Evolutionary conservation across 108 stramenopile genomes (phyloP), one percentile per base, ranked within the genome.

Genomic region (Conticribra guillardii): DNA sequence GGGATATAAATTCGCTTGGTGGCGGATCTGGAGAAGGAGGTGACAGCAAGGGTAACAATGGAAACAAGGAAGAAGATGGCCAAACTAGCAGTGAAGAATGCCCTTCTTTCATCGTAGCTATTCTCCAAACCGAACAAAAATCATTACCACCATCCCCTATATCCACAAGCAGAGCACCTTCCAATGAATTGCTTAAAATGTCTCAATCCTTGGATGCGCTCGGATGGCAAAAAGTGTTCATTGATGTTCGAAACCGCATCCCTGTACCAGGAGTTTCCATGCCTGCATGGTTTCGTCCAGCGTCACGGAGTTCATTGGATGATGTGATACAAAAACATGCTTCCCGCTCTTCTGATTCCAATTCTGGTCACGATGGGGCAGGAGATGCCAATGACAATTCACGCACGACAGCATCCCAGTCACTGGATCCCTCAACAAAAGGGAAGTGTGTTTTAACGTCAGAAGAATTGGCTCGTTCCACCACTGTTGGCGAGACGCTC

Each of bases 141-240:
- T 41, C 37, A 19, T 24, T 49, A 4, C 54, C 21, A 24, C 32
- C 46, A 52, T 28, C 31, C 21, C 30, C 28, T 15, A 4, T 15
- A 30, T 52, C 68, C 22, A 28, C 48, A 31, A 24, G 19, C 29
- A 21, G 28, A 31, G 28, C 33, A 49, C 44, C 71, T 9, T 31
- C 30, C 29, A 57, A 79, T 27, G 81, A 82, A 22, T 32, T 82
- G 27, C 67, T 82, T 3, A n/a, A 46, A 61, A 95, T 95, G 94
- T 89, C 87, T 7, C 56, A 60, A 26, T 79, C 77, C 23, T 69
- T 95, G 32, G 91, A 95, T 80, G 61, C 84, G 8, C 71, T 95
- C 26, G 94, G 94, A 27, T 95, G 94, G 94, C 87, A 88, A 47
- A 95, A 95, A 54, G 88, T 95, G 1, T 92, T 95, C 62, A 76